Evolutionary conservation across 805 yeast species (phyloP).

Genomic region (Kodamaea kaohsiungensis): DNA sequence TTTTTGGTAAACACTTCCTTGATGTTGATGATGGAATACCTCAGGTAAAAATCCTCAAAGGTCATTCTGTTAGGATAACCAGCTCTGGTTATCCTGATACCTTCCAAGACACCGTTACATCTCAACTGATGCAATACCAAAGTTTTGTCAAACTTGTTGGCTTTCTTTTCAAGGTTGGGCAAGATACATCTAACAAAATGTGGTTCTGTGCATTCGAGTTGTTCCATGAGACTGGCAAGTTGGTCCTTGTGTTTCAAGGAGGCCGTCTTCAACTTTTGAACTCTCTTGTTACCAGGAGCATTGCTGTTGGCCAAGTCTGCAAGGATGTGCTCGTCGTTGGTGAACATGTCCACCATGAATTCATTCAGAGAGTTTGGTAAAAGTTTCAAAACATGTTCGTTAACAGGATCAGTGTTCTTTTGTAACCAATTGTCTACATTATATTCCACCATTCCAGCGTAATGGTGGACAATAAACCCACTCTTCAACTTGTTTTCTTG

Average conservation of each 20-base stretch:
- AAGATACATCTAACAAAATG: slow-evolving; percentile 96
- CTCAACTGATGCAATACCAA: slow-evolving; percentile 86
- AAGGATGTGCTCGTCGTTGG: slow-evolving; percentile 30
- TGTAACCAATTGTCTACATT: slow-evolving; percentile 90
- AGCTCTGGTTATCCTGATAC: slow-evolving; percentile 93
- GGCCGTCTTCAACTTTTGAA: slow-evolving; percentile 53
- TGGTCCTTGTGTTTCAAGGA: slow-evolving; percentile 91
- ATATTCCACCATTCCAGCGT: slow-evolving; percentile 97
- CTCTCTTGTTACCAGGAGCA: slow-evolving; percentile 37
- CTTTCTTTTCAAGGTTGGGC: slow-evolving; percentile 77
- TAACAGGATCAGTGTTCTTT: slow-evolving; percentile 91
- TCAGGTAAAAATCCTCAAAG: slow-evolving; percentile 72
- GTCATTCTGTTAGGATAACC: slow-evolving; percentile 94
- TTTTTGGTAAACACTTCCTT: slow-evolving; percentile 46
- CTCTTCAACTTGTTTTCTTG: slow-evolving; percentile 69
- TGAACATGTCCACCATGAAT: slow-evolving; percentile 59
- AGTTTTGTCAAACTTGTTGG: slow-evolving; percentile 69
- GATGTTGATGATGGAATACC: slow-evolving; percentile 71
- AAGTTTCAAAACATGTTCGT: slow-evolving; percentile 66
- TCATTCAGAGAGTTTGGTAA: slow-evolving; percentile 56
- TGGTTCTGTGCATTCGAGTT: slow-evolving; percentile 80
- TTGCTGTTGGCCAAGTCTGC: slow-evolving; percentile 10
- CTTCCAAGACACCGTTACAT: slow-evolving; percentile 97
- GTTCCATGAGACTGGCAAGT: slow-evolving; percentile 66
- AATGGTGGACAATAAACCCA: slow-evolving; percentile 85